Evolutionary conservation across 1,284 basidiomycete species (phyloP).

Genomic region (Ustilago curta): DNA sequence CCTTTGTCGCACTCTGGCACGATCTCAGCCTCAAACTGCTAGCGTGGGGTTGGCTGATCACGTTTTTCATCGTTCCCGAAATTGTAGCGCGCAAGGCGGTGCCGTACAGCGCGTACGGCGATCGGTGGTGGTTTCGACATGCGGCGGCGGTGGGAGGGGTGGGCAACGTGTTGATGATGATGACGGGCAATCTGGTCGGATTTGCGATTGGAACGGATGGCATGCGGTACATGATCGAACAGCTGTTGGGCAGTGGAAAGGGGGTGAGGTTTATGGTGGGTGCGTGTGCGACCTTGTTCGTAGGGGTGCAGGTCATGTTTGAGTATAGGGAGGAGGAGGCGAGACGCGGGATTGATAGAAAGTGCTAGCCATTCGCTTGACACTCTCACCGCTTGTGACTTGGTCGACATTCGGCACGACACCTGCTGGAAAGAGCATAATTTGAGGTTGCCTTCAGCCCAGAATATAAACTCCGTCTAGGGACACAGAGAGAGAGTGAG

Average conservation of each 20-base stretch:
- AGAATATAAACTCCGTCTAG: neutral
- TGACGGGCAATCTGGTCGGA: constrained; percentile 91
- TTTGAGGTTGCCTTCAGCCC: no score
- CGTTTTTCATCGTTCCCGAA: constrained; percentile 90
- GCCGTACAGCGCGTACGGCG: constrained; percentile 78
- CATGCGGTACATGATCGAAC: constrained; percentile 77
- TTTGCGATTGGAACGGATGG: constrained; percentile 93
- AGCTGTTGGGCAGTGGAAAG: constrained; percentile 77
- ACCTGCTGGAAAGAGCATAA: no score
- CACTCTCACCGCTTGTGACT: neutral
- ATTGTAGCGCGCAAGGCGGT: constrained; percentile 75
- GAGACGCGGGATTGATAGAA: constrained; percentile 48
- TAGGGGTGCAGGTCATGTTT: constrained; percentile 86
- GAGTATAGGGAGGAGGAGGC: constrained; percentile 70
- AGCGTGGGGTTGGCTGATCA: constrained; percentile 96
- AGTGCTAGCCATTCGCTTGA: constrained; percentile 29
- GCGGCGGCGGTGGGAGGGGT: constrained; percentile 85
- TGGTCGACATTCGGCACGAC: neutral
- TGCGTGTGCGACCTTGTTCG: constrained; percentile 79
- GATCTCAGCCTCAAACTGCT: constrained; percentile 88
- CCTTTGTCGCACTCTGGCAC: constrained; percentile 99
- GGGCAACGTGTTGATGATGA: constrained; percentile 88
- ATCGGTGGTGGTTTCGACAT: constrained; percentile 84
- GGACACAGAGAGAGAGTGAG: no score
- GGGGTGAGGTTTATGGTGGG: constrained; percentile 79